phyloP scores from a whole-genome alignment of 75 land plant genomes.

The Adiantum capillusveneris region DNA sequence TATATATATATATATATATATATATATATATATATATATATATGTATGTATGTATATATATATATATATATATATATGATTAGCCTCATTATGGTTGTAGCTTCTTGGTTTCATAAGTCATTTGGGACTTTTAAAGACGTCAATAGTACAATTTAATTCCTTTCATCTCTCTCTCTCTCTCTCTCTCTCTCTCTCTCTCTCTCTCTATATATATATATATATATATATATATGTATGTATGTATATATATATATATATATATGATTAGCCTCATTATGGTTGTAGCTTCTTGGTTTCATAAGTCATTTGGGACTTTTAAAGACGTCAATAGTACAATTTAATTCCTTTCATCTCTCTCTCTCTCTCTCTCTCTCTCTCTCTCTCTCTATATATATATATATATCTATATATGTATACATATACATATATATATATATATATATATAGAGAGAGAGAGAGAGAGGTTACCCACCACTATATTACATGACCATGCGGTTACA shows the following conservation, averaged over 20 bases:
- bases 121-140: too few species aligned
- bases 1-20: neutral
- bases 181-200: neutral
- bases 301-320: too few species aligned
- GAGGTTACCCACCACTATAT: too few species aligned
- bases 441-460: neutral
- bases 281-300: too few species aligned
- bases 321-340: neutral
- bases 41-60: neutral
- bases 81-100: too few species aligned
- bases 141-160: too few species aligned
- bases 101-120: too few species aligned
- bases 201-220: neutral
- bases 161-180: neutral
- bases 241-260: neutral
- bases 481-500: too few species aligned
- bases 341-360: neutral
- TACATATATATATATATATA: neutral
- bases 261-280: neutral
- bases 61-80: neutral
- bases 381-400: neutral
- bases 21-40: neutral
- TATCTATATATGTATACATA: neutral
- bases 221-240: neutral
- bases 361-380: neutral